Conservation (phyloP, 495 filamentous ascomycete species). For the Amniculicola lignicola region DNA sequence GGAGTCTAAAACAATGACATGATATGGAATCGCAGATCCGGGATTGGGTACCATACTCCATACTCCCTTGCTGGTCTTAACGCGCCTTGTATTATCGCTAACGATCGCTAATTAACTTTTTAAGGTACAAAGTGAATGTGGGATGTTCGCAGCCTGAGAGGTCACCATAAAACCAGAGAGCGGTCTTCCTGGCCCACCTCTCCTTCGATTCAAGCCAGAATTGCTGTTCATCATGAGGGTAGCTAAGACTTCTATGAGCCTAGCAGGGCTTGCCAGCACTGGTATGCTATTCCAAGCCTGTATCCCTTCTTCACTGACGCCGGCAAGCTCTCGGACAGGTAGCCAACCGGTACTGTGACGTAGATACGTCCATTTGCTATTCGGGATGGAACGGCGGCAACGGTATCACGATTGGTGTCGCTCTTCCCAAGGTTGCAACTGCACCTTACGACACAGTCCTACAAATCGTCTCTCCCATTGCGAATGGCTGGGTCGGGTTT, state of each 20-base stretch:
- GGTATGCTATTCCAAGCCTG: neutral
- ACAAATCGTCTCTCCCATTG: slow-evolving; percentile 29
- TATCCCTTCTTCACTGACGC: neutral
- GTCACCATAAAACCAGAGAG: slow-evolving; percentile 19
- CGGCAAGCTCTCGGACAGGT: slow-evolving; percentile 1
- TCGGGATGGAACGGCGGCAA: slow-evolving; percentile 21
- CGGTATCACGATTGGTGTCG: slow-evolving; percentile 25
- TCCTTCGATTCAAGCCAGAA: neutral
- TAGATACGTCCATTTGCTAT: slow-evolving; percentile 21
- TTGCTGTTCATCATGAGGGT: slow-evolving; percentile 13
- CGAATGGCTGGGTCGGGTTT: slow-evolving; percentile 31
- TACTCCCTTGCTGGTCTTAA: slow-evolving; percentile 19
- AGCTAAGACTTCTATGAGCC: neutral
- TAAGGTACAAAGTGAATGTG: slow-evolving; percentile 6
- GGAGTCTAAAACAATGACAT: slow-evolving; percentile 11
- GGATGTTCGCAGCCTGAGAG: slow-evolving; percentile 8
- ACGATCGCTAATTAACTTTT: slow-evolving; percentile 12
- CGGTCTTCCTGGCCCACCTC: too few relatives aligned
- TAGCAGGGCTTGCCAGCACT: slow-evolving; percentile 3
- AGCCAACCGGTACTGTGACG: slow-evolving; percentile 22
- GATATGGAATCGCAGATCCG: slow-evolving; percentile 19
- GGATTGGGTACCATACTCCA: slow-evolving; percentile 29
- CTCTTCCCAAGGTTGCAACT: slow-evolving; percentile 11
- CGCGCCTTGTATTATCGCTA: slow-evolving; percentile 23
- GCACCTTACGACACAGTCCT: slow-evolving; percentile 24